Percentiles rank a stretch among this genome's conserved stretches.
Evolutionary conservation across 768 basidiomycete species (phyloP).

Genomic region (Russula brevipes): DNA sequence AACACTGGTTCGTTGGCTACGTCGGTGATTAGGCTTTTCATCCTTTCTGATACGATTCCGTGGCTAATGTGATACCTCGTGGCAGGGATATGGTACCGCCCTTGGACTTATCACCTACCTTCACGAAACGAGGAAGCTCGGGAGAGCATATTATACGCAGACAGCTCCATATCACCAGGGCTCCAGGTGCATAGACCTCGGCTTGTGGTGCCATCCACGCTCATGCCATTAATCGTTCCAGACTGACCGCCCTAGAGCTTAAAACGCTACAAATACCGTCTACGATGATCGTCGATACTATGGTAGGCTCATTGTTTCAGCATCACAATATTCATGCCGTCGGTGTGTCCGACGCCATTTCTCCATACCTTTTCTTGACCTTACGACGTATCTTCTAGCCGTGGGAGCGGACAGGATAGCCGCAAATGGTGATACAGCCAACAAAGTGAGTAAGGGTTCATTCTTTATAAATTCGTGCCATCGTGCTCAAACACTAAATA

Average conservation of each 20-base stretch:
- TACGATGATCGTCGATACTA: slow-evolving; percentile 95
- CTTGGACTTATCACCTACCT: slow-evolving; percentile 90
- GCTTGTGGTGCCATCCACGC: background rate
- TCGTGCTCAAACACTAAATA: slow-evolving; percentile 21
- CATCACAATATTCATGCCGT: slow-evolving; percentile 79
- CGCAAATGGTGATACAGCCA: slow-evolving; percentile 93
- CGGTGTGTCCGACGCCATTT: slow-evolving; percentile 39
- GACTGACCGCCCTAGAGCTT: slow-evolving; percentile 86
- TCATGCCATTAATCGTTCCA: slow-evolving; percentile 29
- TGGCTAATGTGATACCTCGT: background rate
- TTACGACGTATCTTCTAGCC: slow-evolving; percentile 36
- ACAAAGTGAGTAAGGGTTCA: slow-evolving; percentile 55
- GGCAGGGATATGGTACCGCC: slow-evolving; percentile 93
- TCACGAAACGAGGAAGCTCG: slow-evolving; percentile 69
- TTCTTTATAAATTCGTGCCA: background rate
- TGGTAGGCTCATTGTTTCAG: slow-evolving; percentile 94
- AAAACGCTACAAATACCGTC: slow-evolving; percentile 79
- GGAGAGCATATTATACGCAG: slow-evolving; percentile 87
- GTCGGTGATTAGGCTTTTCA: slow-evolving; percentile 51
- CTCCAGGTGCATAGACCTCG: slow-evolving; percentile 47
- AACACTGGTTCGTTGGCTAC: slow-evolving; percentile 97
- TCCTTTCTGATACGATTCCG: slow-evolving; percentile 2
- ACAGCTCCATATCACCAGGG: slow-evolving; percentile 95
- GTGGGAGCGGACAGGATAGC: slow-evolving; percentile 90
- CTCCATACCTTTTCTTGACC: background rate